Percentiles rank a stretch among this genome's conserved stretches.
These are phyloP conservation scores for Leucocoprinus leucothites DNA, from an alignment of 768 basidiomycete genomes.

Conservation along the genomic window DNA sequence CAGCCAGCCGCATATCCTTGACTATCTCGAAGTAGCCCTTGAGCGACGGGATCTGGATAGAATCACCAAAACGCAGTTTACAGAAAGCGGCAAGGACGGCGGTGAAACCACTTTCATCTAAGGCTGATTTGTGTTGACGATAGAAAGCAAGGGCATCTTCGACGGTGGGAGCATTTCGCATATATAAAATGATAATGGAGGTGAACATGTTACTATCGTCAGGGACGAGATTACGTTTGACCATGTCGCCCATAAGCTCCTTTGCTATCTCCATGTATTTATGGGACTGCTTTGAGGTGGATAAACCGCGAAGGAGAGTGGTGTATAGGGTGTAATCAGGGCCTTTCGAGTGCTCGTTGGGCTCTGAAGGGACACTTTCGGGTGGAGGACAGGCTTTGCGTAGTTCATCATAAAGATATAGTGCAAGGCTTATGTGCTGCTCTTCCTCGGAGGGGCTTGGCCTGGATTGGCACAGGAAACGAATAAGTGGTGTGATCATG, in stretches of 20 bases:
- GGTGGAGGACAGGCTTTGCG: conserved; percentile 26
- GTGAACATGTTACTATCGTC: conserved; percentile 43
- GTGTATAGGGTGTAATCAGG: conserved; percentile 56
- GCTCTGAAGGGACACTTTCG: conserved; percentile 15
- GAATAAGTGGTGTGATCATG: conserved; percentile 55
- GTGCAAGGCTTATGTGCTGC: conserved; percentile 46
- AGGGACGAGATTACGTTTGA: conserved; percentile 41
- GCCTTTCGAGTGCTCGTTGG: conserved; percentile 31
- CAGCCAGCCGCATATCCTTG: conserved; percentile 72
- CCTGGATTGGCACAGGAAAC: conserved; percentile 40
- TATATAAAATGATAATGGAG: conserved; percentile 59
- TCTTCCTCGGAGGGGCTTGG: conserved; percentile 27
- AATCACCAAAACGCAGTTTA: conserved; percentile 48
- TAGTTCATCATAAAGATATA: conserved; percentile 51
- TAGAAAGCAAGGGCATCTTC: conserved; percentile 67
- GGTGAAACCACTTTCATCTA: conserved; percentile 60
- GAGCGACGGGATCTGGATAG: conserved; percentile 39
- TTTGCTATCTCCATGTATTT: conserved; percentile 48
- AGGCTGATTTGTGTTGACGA: conserved; percentile 32
- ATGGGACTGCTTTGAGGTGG: conserved; percentile 37
- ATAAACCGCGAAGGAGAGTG: conserved; percentile 46
- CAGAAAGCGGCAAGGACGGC: conserved; percentile 65
- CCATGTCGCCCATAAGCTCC: conserved; percentile 66
- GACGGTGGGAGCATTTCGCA: conserved; percentile 54
- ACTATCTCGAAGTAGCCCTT: conserved; percentile 72